Conservation (phyloP, 2,329 filamentous ascomycete genomes). For the Apiospora koreana region DNA sequence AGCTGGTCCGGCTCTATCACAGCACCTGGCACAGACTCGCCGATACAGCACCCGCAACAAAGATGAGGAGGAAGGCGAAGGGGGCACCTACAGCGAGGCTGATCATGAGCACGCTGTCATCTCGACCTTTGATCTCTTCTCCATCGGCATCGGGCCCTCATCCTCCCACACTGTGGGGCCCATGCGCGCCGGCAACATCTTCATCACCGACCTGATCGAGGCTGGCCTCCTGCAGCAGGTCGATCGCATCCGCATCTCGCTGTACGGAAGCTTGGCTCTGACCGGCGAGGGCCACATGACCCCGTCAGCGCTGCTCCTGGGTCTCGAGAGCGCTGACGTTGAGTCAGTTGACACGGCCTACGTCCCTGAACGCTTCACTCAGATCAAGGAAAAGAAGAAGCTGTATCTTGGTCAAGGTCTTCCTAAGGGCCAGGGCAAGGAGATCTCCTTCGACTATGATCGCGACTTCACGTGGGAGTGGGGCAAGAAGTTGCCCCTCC, state of each 20-base stretch:
- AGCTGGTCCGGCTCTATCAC: not conserved
- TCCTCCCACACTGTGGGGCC: conserved; percentile 54
- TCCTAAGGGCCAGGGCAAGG: conserved; percentile 39
- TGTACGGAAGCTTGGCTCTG: conserved; percentile 52
- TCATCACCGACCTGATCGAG: conserved; percentile 48
- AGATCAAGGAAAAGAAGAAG: conserved; percentile 48
- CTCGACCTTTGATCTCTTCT: conserved; percentile 53
- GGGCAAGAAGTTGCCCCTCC: conserved; percentile 50
- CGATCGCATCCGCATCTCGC: conserved; percentile 47
- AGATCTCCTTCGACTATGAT: conserved; percentile 51
- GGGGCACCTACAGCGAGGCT: conserved; percentile 48
- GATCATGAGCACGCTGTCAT: conserved; percentile 54
- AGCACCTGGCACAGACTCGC: not conserved
- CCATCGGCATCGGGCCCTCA: conserved; percentile 52
- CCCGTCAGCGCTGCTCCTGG: conserved; percentile 48
- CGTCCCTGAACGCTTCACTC: conserved; percentile 45
- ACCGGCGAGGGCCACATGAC: conserved; percentile 56
- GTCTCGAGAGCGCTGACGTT: conserved; percentile 50
- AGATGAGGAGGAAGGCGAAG: conserved; percentile 31
- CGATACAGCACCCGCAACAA: conserved; percentile 17
- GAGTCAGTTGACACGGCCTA: conserved; percentile 51
- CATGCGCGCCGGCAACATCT: conserved; percentile 54
- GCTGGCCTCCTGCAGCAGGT: conserved; percentile 46
- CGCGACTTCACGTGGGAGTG: conserved; percentile 52
- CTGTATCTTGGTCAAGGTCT: conserved; percentile 45